Evolutionary conservation across 2,329 filamentous ascomycete species (phyloP).

Genomic region (Colletotrichum neosansevieriae): DNA sequence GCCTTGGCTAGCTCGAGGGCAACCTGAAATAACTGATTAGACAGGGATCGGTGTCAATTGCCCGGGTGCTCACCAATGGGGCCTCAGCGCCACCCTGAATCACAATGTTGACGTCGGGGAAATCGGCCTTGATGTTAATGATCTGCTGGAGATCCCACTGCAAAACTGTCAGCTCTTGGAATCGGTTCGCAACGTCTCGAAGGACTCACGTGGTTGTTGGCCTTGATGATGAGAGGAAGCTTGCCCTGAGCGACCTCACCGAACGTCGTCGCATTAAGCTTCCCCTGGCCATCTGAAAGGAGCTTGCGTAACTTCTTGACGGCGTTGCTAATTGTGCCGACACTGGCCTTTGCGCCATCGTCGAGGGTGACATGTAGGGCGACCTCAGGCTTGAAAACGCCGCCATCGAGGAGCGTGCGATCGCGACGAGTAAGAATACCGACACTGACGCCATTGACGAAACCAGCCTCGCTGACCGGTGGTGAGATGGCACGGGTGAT

Average conservation of each 20-base stretch:
- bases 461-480: slow-evolving; percentile 48
- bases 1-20: slow-evolving; percentile 54
- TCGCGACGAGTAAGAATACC: slow-evolving; percentile 54
- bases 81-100: slow-evolving; percentile 55
- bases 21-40: slow-evolving; percentile 44
- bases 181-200: neutral
- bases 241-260: slow-evolving; percentile 52
- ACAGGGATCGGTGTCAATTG: neutral
- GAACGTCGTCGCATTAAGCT: slow-evolving; percentile 51
- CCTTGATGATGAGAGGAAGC: slow-evolving; percentile 55
- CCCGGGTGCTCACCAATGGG: slow-evolving; percentile 48
- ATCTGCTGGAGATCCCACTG: slow-evolving; percentile 57
- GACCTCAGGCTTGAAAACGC: slow-evolving; percentile 56
- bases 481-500: slow-evolving; percentile 57
- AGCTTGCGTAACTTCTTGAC: slow-evolving; percentile 52
- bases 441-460: slow-evolving; percentile 56
- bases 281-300: slow-evolving; percentile 49
- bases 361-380: slow-evolving; percentile 56
- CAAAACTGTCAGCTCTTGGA: slow-evolving; percentile 5
- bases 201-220: slow-evolving; percentile 40
- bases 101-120: slow-evolving; percentile 49
- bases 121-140: slow-evolving; percentile 53
- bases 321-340: slow-evolving; percentile 44
- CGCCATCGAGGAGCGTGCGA: slow-evolving; percentile 54
- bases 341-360: slow-evolving; percentile 47